phyloP scores from a whole-genome alignment of 2,329 filamentous ascomycete species.

The Tolypocladium endophyticum region DNA sequence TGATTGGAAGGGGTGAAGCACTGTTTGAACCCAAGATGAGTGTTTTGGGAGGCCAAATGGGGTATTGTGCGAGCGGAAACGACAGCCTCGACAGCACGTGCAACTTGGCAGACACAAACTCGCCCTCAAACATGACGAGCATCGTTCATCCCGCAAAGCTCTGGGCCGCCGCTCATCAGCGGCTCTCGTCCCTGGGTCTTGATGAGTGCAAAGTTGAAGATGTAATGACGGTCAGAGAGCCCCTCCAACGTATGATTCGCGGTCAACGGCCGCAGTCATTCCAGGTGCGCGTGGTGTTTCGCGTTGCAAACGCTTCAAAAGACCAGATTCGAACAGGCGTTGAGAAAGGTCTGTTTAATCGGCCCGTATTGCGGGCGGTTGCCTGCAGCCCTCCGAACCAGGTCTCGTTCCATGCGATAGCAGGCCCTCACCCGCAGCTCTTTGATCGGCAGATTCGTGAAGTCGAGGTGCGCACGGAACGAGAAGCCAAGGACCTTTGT shows the following conservation, averaged over 20 bases:
- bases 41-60: no score
- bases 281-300: slow-evolving; percentile 21
- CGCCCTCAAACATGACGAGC: no score
- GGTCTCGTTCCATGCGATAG: slow-evolving; percentile 16
- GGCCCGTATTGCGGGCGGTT: slow-evolving; percentile 19
- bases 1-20: slow-evolving; percentile 5
- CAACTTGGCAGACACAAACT: neutral
- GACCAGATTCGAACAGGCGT: slow-evolving; percentile 16
- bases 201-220: slow-evolving; percentile 14
- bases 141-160: neutral
- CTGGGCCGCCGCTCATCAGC: slow-evolving; percentile 3
- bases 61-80: no score
- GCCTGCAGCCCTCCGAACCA: slow-evolving; percentile 9
- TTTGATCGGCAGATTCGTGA: slow-evolving; percentile 15
- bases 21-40: neutral
- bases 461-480: slow-evolving; percentile 9
- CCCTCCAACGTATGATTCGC: slow-evolving; percentile 17
- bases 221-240: slow-evolving; percentile 17
- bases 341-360: slow-evolving; percentile 13
- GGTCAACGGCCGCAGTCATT: slow-evolving; percentile 23
- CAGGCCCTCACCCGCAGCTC: slow-evolving; percentile 10
- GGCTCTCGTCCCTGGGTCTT: slow-evolving; percentile 8
- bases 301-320: slow-evolving; percentile 8
- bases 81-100: neutral
- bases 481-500: slow-evolving; percentile 9